Conservation (phyloP, 2,329 filamentous ascomycete genomes). For the Nemania abortiva region DNA sequence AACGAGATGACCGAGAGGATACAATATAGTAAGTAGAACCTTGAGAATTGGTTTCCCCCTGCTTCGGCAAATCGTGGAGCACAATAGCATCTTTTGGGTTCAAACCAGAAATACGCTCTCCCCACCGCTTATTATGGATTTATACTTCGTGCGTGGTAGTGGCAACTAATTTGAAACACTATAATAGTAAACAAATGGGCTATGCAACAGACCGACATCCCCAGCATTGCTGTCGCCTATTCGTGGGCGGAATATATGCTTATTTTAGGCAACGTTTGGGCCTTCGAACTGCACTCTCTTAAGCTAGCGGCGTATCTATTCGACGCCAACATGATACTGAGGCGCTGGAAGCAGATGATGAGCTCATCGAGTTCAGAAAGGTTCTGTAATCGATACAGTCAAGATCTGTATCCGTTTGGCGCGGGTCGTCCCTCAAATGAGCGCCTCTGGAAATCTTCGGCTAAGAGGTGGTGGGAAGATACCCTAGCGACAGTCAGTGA, state of each 20-base stretch:
- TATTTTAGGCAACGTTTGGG: not conserved
- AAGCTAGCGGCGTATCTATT: not conserved
- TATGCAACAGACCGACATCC: not conserved
- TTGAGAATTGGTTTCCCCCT: not conserved
- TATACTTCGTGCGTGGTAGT: not conserved
- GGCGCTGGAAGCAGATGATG: not conserved
- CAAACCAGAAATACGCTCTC: not conserved
- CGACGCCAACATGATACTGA: not conserved
- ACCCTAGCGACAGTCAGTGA: no score
- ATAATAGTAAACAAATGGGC: not conserved
- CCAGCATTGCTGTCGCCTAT: not conserved
- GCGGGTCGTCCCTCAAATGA: not conserved
- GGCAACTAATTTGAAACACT: not conserved
- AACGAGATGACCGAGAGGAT: not conserved
- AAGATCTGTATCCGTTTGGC: not conserved
- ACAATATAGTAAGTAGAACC: constrained; percentile 4
- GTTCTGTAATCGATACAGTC: not conserved
- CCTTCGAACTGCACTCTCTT: not conserved
- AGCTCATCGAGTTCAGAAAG: not conserved
- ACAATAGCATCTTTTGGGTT: not conserved
- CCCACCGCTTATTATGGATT: not conserved
- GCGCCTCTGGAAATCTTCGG: not conserved
- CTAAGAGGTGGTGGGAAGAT: not conserved
- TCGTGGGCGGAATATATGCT: constrained; percentile 5
- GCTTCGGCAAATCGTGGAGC: not conserved